phyloP scores from a whole-genome alignment of 2,329 filamentous ascomycete species.

The Pseudogymnoascus sp. region DNA sequence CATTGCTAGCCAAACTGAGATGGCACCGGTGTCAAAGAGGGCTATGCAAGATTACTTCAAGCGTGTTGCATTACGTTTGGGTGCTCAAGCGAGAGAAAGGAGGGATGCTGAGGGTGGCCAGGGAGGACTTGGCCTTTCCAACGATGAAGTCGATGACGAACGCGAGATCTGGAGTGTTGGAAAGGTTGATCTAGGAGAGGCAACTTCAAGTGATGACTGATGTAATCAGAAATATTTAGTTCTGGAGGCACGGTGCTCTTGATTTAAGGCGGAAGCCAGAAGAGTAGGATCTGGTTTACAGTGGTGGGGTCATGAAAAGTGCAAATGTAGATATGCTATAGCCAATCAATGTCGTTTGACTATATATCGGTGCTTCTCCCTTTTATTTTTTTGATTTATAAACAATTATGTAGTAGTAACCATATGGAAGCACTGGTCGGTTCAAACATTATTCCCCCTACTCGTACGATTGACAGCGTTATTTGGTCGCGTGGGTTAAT shows the following conservation, averaged over 20 bases:
- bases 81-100: constrained; percentile 79
- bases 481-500: constrained; percentile 1
- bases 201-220: constrained; percentile 24
- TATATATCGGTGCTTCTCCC: not conserved
- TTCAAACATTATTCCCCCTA: not conserved
- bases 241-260: not conserved
- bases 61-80: constrained; percentile 75
- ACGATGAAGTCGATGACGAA: constrained; percentile 91
- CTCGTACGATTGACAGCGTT: not conserved
- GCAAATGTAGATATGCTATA: not conserved
- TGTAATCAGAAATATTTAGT: constrained; percentile 3
- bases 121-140: constrained; percentile 75
- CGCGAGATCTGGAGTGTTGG: constrained; percentile 94
- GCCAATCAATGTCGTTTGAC: not conserved
- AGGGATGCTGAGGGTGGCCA: constrained; percentile 85
- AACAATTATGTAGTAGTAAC: not conserved
- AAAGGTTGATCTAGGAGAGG: constrained; percentile 71
- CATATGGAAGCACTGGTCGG: not conserved
- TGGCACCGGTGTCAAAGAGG: constrained; percentile 68
- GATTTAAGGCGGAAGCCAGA: not conserved
- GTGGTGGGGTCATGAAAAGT: not conserved
- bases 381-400: not conserved
- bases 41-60: constrained; percentile 98
- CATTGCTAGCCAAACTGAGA: constrained; percentile 58
- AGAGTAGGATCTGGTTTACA: not conserved